Evolutionary conservation across 768 basidiomycete genomes (phyloP), one percentile per base, ranked within the genome.

Genomic region (Chalciporus piperatus): DNA sequence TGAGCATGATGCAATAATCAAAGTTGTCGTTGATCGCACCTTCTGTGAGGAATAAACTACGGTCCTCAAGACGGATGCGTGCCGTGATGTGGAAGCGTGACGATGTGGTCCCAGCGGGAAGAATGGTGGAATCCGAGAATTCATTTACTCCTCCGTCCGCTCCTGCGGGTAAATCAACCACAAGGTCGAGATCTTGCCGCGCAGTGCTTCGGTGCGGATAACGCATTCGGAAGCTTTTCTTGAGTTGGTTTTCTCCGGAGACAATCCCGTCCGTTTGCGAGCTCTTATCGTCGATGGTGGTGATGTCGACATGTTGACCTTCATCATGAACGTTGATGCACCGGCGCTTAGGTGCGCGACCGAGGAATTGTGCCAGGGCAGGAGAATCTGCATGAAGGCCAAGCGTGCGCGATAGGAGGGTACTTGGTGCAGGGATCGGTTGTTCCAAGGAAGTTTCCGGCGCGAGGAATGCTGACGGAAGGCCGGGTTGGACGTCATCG

Each of bases 341-440:
- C 23, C 77, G 72, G 42, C 71, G 70, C 59, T 71, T 74, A 0
- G 74, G 68, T 16, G 65, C 64, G 47, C 72, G 72, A 8, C 79
- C 78, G 28, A 80, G 72, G 59, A 80, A 80, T 6, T 70, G 75
- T 12, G 78, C 78, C 17, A 80, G 71, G 1, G 76, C 74, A 23
- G 79, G 75, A 8, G 78, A 74, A 48, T 80, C 79, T n/a, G 65
- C 69, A 47, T 81, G 78, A 54, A 75, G 67, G 22, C 80, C 78
- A 11, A 80, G 70, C 8, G 77, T 77, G 41, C 73, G 70, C 9
- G 76, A 73, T 22, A 80, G 56, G n/a, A 76, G 68, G 7, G 74
- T 72, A 25, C 70, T 72, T 17, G 67, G 64, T 13, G 47, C 27
- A n/a, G 49, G 38, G 41, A 49, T 35, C 17, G 47, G 38, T 43